These are phyloP conservation scores for Copromyces sp. DNA, from an alignment of 495 filamentous ascomycete genomes.

Conservation along the genomic window DNA sequence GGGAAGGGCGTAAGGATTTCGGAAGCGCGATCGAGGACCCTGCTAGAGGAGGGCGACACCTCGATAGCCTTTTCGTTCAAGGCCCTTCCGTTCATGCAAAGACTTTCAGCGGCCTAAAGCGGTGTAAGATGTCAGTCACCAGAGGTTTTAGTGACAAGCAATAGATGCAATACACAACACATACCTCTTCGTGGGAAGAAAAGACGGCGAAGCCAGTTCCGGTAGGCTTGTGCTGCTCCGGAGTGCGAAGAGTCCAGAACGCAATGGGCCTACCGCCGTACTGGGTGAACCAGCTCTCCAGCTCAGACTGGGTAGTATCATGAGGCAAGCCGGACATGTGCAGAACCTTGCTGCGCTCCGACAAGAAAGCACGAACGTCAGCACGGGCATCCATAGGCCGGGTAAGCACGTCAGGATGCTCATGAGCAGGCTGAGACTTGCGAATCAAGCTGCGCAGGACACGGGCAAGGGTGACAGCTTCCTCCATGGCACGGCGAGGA, in stretches of 20 bases:
- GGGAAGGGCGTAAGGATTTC: slow-evolving; percentile 95
- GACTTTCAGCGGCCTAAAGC: slow-evolving; percentile 75
- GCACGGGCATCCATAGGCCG: slow-evolving; percentile 94
- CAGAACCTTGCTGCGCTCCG: slow-evolving; percentile 91
- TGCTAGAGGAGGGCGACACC: slow-evolving; percentile 89
- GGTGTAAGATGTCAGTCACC: slow-evolving; percentile 4
- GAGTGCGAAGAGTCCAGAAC: slow-evolving; percentile 96
- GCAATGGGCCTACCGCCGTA: slow-evolving; percentile 97
- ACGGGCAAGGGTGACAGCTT: slow-evolving; percentile 85
- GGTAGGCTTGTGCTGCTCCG: slow-evolving; percentile 97
- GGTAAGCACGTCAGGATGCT: slow-evolving; percentile 87
- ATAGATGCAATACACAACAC: slow-evolving; percentile 21
- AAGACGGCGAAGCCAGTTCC: slow-evolving; percentile 97
- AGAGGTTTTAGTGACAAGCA: neutral
- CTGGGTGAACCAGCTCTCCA: slow-evolving; percentile 99
- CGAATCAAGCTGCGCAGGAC: slow-evolving; percentile 85
- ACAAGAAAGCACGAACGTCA: slow-evolving; percentile 91
- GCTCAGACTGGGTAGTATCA: slow-evolving; percentile 94
- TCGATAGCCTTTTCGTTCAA: slow-evolving; percentile 98
- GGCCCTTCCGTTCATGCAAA: slow-evolving; percentile 98
- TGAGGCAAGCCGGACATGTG: slow-evolving; percentile 96
- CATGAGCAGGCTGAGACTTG: slow-evolving; percentile 88
- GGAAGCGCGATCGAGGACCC: slow-evolving; percentile 87
- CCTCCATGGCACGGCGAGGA: slow-evolving; percentile 95
- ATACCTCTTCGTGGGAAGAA: slow-evolving; percentile 97